Percentiles rank a stretch among this genome's conserved stretches.
phyloP scores from a whole-genome alignment of 2,329 filamentous ascomycete genomes.

The Dactylella cylindrospora region DNA sequence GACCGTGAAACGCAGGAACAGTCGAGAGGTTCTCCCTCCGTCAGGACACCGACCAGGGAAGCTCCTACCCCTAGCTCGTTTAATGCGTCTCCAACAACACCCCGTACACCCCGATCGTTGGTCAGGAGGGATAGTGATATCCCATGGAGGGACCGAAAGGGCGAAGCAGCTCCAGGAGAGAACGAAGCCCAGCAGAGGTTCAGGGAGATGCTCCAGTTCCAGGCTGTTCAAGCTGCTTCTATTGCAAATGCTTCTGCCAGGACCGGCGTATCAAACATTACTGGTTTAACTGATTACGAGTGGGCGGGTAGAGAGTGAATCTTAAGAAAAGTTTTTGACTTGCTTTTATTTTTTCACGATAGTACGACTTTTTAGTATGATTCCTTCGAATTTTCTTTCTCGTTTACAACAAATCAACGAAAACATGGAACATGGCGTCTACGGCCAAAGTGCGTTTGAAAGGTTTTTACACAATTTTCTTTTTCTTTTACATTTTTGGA shows the following conservation, averaged over 20 bases:
- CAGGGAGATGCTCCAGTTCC: slow-evolving; percentile 40
- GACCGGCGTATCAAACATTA: slow-evolving; percentile 32
- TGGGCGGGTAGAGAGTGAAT: slow-evolving; percentile 17
- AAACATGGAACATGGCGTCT: slow-evolving; percentile 10
- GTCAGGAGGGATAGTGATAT: slow-evolving; percentile 33
- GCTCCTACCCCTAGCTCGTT: not conserved
- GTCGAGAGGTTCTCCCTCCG: slow-evolving; percentile 1
- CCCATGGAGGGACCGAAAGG: slow-evolving; percentile 25
- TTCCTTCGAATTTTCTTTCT: no score
- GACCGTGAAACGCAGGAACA: slow-evolving; percentile 2
- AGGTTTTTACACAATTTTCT: not conserved
- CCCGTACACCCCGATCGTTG: slow-evolving; percentile 7
- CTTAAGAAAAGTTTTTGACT: slow-evolving; percentile 9
- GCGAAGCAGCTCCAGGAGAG: slow-evolving; percentile 24
- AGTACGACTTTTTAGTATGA: not conserved
- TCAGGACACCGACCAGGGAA: slow-evolving; percentile 1
- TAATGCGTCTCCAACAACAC: slow-evolving; percentile 9
- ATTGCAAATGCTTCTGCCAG: slow-evolving; percentile 39
- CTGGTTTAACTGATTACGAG: slow-evolving; percentile 32
- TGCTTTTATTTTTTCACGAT: slow-evolving; percentile 1
- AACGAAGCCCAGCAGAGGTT: slow-evolving; percentile 27
- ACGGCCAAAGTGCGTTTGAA: slow-evolving; percentile 1
- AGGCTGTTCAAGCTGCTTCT: slow-evolving; percentile 32
- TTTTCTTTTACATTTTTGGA: slow-evolving; percentile 4
- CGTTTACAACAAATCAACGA: no score